These are phyloP conservation scores for Fusarium chuoi DNA, from an alignment of 2,329 filamentous ascomycete genomes.

Conservation along the genomic window DNA sequence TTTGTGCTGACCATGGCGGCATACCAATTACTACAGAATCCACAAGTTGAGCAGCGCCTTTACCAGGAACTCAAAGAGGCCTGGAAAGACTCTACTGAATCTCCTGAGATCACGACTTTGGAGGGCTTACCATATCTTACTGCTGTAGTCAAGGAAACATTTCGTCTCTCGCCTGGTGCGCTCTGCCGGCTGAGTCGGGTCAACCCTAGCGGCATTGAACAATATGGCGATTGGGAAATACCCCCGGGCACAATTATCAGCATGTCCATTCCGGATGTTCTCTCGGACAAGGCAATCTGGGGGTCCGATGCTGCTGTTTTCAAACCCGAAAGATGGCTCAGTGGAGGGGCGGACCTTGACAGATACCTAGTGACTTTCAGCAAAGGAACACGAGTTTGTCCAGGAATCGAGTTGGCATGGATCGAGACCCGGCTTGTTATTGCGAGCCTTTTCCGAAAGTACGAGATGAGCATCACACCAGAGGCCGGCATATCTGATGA, in stretches of 20 bases:
- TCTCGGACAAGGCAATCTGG: background rate
- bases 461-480: background rate
- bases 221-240: background rate
- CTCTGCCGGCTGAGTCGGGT: background rate
- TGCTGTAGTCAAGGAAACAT: background rate
- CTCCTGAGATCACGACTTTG: background rate
- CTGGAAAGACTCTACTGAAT: background rate
- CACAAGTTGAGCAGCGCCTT: background rate
- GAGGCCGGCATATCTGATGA: background rate
- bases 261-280: slow-evolving; percentile 4
- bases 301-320: background rate
- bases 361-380: slow-evolving; percentile 1
- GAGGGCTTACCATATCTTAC: background rate
- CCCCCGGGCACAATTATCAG: background rate
- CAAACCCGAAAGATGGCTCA: background rate
- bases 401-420: slow-evolving; percentile 4
- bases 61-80: background rate
- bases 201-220: background rate
- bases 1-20: background rate
- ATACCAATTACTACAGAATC: background rate
- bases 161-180: background rate
- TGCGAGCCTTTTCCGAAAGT: background rate
- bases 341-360: background rate
- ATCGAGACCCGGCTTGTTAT: background rate
- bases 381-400: slow-evolving; percentile 4